phyloP scores from a whole-genome alignment of 176 grass and related monocot genomes.

The Eleusine coracana region DNA sequence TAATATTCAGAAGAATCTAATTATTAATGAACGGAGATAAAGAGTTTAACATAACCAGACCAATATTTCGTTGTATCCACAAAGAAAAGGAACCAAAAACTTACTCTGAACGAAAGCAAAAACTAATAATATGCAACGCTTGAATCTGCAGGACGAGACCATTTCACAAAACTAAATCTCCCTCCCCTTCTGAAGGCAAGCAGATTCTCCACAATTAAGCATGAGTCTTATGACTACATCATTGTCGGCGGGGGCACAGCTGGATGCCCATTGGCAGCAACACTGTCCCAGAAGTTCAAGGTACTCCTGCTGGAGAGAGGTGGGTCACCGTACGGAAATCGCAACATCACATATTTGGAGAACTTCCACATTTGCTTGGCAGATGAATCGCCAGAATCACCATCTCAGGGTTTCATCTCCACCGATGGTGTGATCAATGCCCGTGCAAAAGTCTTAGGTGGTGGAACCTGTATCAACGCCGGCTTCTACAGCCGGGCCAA shows the following conservation, averaged over 20 bases:
- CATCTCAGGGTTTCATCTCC: conserved; percentile 82
- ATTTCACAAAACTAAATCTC: conserved; percentile 34
- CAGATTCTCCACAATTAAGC: conserved; percentile 50
- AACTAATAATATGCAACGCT: conserved; percentile 21
- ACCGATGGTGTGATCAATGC: conserved; percentile 92
- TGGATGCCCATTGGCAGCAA: conserved; percentile 85
- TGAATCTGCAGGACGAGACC: conserved; percentile 59
- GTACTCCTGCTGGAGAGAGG: conserved; percentile 86
- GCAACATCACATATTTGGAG: conserved; percentile 76
- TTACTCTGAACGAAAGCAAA: conserved; percentile 22
- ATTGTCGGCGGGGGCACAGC: conserved; percentile 83
- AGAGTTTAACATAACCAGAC: conserved; percentile 3
- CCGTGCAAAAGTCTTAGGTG: conserved; percentile 77
- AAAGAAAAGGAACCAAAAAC: not conserved
- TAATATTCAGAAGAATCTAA: conserved; percentile 35
- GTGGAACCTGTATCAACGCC: conserved; percentile 87
- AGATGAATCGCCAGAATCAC: conserved; percentile 60
- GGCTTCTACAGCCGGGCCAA: conserved; percentile 93
- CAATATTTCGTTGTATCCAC: not conserved
- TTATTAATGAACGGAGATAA: conserved; percentile 19
- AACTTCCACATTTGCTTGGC: conserved; percentile 89
- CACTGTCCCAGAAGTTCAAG: conserved; percentile 73
- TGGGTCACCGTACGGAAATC: conserved; percentile 84
- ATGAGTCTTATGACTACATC: conserved; percentile 76
- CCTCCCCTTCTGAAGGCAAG: conserved; percentile 66